A percentile compares a stretch with the other conserved stretches of the same genome.
These are phyloP conservation scores for Drechslerella stenobrocha DNA, from an alignment of 2,329 filamentous ascomycete species.

Conservation along the genomic window DNA sequence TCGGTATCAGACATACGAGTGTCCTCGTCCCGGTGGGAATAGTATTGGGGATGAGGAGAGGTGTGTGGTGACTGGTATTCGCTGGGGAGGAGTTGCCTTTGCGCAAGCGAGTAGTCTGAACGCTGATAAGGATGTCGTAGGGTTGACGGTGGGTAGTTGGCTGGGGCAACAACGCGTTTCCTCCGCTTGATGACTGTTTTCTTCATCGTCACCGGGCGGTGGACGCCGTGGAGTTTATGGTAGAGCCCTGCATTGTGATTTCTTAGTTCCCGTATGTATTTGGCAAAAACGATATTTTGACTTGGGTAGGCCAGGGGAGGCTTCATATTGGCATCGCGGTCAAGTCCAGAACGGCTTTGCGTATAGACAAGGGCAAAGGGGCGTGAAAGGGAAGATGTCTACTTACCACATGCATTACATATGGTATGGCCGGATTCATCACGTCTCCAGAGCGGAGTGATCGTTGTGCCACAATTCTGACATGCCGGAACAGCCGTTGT, in stretches of 20 bases:
- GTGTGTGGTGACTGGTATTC: constrained; percentile 40
- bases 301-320: not conserved
- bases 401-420: constrained; percentile 94
- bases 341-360: not conserved
- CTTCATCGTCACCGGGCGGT: constrained; percentile 97
- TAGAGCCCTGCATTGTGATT: constrained; percentile 70
- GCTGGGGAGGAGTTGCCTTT: constrained; percentile 39
- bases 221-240: constrained; percentile 91
- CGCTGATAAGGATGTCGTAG: constrained; percentile 32
- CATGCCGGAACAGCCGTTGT: constrained; percentile 80
- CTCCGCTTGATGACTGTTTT: constrained; percentile 94
- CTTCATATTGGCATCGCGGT: not conserved
- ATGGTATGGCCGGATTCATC: constrained; percentile 96
- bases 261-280: constrained; percentile 42
- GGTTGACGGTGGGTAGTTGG: constrained; percentile 33
- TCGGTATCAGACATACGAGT: constrained; percentile 40
- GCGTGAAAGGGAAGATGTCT: too few relatives aligned
- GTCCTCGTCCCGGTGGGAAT: constrained; percentile 34
- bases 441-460: constrained; percentile 91
- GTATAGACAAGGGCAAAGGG: constrained; percentile 12
- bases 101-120: constrained; percentile 27
- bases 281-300: constrained; percentile 8
- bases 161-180: constrained; percentile 86
- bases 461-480: constrained; percentile 94
- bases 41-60: constrained; percentile 27